These are phyloP conservation scores for Fusarium odoratissimum DNA, from an alignment of 2,329 filamentous ascomycete genomes.

Conservation along the genomic window DNA sequence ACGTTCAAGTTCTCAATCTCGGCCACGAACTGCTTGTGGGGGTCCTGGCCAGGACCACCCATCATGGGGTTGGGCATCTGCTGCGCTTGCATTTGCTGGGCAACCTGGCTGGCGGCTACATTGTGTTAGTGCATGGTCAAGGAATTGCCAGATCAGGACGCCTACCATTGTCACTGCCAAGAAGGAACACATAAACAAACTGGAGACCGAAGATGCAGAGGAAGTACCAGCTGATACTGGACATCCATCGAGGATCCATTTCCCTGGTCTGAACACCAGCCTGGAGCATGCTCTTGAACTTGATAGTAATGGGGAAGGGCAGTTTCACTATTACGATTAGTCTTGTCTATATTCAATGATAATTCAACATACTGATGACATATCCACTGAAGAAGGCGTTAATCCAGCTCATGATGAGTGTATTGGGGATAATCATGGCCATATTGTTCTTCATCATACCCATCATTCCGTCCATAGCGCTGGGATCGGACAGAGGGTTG, in stretches of 20 bases:
- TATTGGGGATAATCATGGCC: conserved; percentile 99
- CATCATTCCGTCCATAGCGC: conserved; percentile 99
- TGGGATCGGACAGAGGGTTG: conserved; percentile 95
- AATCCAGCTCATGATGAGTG: conserved; percentile 99
- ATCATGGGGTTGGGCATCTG: conserved; percentile 69
- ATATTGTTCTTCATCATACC: conserved; percentile 99
- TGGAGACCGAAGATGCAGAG: conserved; percentile 96
- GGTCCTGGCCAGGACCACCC: conserved; percentile 93
- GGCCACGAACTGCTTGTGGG: conserved; percentile 91
- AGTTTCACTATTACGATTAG: conserved; percentile 77
- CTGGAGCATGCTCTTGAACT: conserved; percentile 99
- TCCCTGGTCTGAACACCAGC: conserved; percentile 95
- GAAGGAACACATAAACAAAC: conserved; percentile 95
- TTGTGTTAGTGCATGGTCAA: conserved; percentile 24
- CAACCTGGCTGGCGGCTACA: conserved; percentile 88
- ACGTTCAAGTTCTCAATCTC: conserved; percentile 98
- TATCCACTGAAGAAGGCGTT: conserved; percentile 99
- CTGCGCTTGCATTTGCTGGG: conserved; percentile 86
- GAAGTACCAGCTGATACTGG: conserved; percentile 98
- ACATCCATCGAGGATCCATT: conserved; percentile 98
- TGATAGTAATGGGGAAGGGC: conserved; percentile 95
- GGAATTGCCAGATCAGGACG: conserved; percentile 16
- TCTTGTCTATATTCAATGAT: background rate
- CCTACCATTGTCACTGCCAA: conserved; percentile 95
- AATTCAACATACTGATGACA: conserved; percentile 81